Evolutionary conservation across 1,139 yeast genomes (phyloP).

Genomic region (Zygotorulaspora mrakii): DNA sequence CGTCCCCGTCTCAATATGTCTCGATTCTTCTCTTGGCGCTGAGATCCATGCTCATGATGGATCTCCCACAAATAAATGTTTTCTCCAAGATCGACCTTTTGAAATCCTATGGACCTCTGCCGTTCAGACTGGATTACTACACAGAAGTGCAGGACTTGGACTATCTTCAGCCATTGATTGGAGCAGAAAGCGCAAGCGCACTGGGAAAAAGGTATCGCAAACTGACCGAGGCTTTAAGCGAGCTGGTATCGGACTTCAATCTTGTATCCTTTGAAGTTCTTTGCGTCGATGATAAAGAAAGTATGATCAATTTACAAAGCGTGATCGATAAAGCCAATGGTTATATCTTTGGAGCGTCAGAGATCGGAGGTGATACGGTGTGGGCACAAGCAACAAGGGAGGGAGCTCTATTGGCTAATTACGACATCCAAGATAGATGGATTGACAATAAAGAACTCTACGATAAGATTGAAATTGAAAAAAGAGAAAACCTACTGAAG

Average conservation of each 20-base stretch:
- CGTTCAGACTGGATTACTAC: constrained; percentile 77
- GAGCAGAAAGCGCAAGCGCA: constrained; percentile 50
- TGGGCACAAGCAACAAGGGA: constrained; percentile 96
- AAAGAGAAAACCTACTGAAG: constrained; percentile 36
- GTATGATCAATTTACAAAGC: constrained; percentile 79
- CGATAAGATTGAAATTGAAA: constrained; percentile 60
- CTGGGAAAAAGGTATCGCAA: constrained; percentile 61
- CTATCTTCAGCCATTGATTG: constrained; percentile 63
- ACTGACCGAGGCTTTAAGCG: constrained; percentile 75
- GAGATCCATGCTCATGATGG: constrained; percentile 88
- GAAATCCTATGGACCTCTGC: constrained; percentile 60
- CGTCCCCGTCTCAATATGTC: constrained; percentile 88
- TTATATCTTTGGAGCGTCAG: constrained; percentile 86
- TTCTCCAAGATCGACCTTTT: constrained; percentile 85
- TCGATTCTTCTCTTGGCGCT: constrained; percentile 76
- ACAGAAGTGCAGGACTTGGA: constrained; percentile 86
- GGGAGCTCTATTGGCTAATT: constrained; percentile 47
- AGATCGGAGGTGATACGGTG: constrained; percentile 89
- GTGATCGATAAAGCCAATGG: constrained; percentile 90
- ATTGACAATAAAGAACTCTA: constrained; percentile 75
- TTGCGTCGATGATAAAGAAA: constrained; percentile 83
- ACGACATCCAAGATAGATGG: constrained; percentile 95
- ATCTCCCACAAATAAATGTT: constrained; percentile 89
- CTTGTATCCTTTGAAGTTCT: constrained; percentile 86
- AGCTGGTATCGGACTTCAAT: constrained; percentile 80